Conservation (phyloP, 1,284 basidiomycete genomes). For the Athelia sp. region DNA sequence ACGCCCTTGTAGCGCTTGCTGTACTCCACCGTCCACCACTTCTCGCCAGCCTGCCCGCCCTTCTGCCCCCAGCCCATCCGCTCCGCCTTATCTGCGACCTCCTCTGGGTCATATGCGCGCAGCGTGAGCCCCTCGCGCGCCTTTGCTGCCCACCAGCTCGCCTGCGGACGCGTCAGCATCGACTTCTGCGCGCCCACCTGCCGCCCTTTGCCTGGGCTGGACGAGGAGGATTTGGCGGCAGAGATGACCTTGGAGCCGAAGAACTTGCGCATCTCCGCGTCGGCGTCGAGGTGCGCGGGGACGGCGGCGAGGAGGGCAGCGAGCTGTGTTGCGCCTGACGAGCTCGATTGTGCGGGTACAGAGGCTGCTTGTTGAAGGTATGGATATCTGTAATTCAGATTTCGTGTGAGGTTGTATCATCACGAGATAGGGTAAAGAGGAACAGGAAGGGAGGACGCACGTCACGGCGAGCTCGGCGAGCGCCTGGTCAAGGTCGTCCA, state of each 20-base stretch:
- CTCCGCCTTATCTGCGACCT: constrained; percentile 39
- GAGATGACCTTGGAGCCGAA: constrained; percentile 86
- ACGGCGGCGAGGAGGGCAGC: constrained; percentile 71
- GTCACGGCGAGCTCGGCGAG: constrained; percentile 78
- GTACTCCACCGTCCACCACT: constrained; percentile 86
- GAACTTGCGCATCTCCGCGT: constrained; percentile 86
- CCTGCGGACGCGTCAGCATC: constrained; percentile 57
- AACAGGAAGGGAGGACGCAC: too few relatives aligned
- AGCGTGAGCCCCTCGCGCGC: constrained; percentile 69
- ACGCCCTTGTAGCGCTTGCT: constrained; percentile 76
- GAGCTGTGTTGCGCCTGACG: constrained; percentile 23
- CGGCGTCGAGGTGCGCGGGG: constrained; percentile 74
- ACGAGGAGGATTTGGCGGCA: constrained; percentile 36
- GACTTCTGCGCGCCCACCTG: constrained; percentile 37
- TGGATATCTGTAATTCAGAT: constrained; percentile 38
- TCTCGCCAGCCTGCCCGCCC: constrained; percentile 58
- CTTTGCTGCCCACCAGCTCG: constrained; percentile 58
- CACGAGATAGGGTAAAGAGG: too few relatives aligned
- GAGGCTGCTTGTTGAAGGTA: constrained; percentile 39
- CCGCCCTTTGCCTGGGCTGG: constrained; percentile 14
- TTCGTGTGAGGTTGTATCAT: background rate
- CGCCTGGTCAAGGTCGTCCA: constrained; percentile 79
- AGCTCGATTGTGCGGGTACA: constrained; percentile 16
- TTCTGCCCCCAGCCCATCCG: constrained; percentile 36
- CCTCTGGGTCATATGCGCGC: constrained; percentile 50